Evolutionary conservation across 2,329 filamentous ascomycete genomes (phyloP).

Genomic region (Diaporthe caulivora): DNA sequence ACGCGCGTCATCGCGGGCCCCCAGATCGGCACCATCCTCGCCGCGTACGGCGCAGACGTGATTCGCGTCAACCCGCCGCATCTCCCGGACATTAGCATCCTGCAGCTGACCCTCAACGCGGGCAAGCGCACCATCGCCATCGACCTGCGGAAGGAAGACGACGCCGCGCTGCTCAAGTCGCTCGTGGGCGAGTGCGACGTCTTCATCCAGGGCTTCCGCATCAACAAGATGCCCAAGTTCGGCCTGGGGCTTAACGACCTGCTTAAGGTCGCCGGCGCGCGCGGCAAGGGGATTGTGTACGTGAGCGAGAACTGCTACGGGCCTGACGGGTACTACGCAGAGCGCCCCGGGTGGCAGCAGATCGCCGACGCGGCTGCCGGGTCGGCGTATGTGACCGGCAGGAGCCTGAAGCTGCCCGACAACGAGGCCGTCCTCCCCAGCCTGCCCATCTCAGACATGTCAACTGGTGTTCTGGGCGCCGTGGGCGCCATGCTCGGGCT

Average conservation of each 20-base stretch:
- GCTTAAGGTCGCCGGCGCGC: constrained; percentile 52
- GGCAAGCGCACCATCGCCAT: constrained; percentile 61
- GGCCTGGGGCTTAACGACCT: constrained; percentile 57
- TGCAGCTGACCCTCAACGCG: constrained; percentile 57
- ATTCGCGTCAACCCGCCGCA: constrained; percentile 58
- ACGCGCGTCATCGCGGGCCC: constrained; percentile 62
- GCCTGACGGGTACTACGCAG: constrained; percentile 57
- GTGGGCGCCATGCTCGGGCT: constrained; percentile 50
- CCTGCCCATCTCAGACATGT: constrained; percentile 53
- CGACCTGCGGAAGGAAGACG: constrained; percentile 52
- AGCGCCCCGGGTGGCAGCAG: constrained; percentile 64
- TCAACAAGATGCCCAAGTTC: constrained; percentile 55
- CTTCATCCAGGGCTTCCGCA: constrained; percentile 66
- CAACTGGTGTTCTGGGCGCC: constrained; percentile 49
- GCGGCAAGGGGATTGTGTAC: constrained; percentile 60
- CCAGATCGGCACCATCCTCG: constrained; percentile 56
- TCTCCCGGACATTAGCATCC: constrained; percentile 55
- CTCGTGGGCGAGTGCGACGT: constrained; percentile 63
- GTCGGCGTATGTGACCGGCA: constrained; percentile 49
- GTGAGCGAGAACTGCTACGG: constrained; percentile 65
- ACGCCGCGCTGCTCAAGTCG: constrained; percentile 44
- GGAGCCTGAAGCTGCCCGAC: constrained; percentile 44
- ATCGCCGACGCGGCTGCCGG: constrained; percentile 57
- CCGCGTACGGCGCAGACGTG: constrained; percentile 60
- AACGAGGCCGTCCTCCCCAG: constrained; percentile 48